A percentile compares a stretch with the other conserved stretches of the same genome.
Conservation (phyloP, 768 basidiomycete genomes). For the Suillus placidus region DNA sequence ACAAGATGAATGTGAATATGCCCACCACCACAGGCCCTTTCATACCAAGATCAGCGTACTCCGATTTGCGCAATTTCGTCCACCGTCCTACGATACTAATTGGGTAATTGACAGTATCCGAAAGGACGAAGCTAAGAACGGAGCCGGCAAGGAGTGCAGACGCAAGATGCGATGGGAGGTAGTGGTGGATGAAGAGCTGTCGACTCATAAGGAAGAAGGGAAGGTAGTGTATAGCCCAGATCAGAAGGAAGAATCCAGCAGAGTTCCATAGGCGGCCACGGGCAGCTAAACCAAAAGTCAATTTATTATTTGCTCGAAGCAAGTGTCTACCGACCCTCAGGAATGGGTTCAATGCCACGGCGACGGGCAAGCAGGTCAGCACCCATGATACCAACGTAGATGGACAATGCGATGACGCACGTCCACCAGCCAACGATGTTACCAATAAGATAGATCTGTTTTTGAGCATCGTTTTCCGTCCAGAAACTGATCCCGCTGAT, state of each 20-base stretch:
- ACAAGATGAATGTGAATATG: conserved; percentile 59
- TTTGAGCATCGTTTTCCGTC: conserved; percentile 82
- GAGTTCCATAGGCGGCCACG: conserved; percentile 96
- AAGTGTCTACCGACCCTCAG: conserved; percentile 66
- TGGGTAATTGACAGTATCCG: conserved; percentile 91
- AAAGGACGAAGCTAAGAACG: conserved; percentile 86
- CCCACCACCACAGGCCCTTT: conserved; percentile 71
- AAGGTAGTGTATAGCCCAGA: conserved; percentile 95
- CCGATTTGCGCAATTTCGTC: conserved; percentile 52
- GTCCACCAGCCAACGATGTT: conserved; percentile 96
- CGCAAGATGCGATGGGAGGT: conserved; percentile 93
- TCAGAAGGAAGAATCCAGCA: conserved; percentile 90
- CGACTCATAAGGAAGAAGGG: conserved; percentile 99
- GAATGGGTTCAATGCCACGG: conserved; percentile 81
- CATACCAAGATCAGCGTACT: conserved; percentile 75
- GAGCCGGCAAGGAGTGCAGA: conserved; percentile 92
- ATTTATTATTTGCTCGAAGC: background rate
- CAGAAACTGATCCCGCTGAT: conserved; percentile 97
- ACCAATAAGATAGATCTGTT: conserved; percentile 96
- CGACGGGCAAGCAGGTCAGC: conserved; percentile 90
- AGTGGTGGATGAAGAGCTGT: conserved; percentile 97
- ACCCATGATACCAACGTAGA: conserved; percentile 87
- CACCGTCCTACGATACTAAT: conserved; percentile 75
- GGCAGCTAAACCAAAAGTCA: conserved; percentile 57
- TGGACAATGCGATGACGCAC: conserved; percentile 80